Evolutionary conservation across 2,329 filamentous ascomycete genomes (phyloP).

Genomic region (Stemphylium beticola): DNA sequence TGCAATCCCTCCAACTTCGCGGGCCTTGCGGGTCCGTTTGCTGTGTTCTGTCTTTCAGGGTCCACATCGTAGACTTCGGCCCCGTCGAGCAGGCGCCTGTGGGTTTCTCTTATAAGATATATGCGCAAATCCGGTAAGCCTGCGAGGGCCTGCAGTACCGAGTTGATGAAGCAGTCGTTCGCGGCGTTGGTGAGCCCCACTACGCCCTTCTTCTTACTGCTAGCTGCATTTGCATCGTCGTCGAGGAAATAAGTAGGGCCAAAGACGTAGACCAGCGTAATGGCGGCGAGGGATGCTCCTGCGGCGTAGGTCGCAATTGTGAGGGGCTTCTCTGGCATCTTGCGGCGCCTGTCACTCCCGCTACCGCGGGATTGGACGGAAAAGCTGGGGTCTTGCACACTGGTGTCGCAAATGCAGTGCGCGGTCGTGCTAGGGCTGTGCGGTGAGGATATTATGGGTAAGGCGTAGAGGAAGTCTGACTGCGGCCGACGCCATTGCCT

Average conservation of each 20-base stretch:
- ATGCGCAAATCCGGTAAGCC: constrained; percentile 86
- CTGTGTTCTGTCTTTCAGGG: constrained; percentile 54
- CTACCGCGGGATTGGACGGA: constrained; percentile 30
- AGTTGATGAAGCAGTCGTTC: constrained; percentile 88
- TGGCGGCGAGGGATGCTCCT: constrained; percentile 90
- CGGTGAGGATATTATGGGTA: not conserved
- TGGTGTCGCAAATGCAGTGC: constrained; percentile 14
- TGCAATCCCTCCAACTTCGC: constrained; percentile 69
- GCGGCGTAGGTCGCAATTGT: constrained; percentile 92
- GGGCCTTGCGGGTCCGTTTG: constrained; percentile 47
- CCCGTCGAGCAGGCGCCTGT: constrained; percentile 81
- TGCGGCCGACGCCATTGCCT: constrained; percentile 37
- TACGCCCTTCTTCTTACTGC: constrained; percentile 74
- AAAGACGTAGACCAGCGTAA: constrained; percentile 96
- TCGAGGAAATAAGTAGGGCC: constrained; percentile 97
- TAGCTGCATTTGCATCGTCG: constrained; percentile 74
- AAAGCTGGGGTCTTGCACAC: constrained; percentile 24
- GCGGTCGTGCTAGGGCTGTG: constrained; percentile 14
- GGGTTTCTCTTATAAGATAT: constrained; percentile 90
- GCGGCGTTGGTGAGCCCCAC: constrained; percentile 87
- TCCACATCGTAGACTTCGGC: constrained; percentile 74
- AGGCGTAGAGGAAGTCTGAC: constrained; percentile 1
- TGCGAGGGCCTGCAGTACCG: constrained; percentile 88
- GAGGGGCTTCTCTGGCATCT: constrained; percentile 81
- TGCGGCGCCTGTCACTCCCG: constrained; percentile 33